Conservation (phyloP, 768 basidiomycete species). For the Podaxis mareebaensis region DNA sequence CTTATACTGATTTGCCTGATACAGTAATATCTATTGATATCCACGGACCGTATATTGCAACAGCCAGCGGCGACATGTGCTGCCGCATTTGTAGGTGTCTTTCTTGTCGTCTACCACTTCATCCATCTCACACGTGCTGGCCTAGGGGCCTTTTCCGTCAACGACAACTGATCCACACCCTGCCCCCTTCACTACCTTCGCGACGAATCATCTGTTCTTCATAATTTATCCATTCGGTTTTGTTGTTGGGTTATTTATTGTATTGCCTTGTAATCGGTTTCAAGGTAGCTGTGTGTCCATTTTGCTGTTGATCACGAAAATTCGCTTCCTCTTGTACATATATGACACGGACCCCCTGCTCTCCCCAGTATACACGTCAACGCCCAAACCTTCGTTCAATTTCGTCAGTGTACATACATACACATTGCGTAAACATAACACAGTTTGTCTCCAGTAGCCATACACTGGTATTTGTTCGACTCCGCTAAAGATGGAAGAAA, state of each 20-base stretch:
- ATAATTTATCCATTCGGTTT: background rate
- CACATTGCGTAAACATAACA: background rate
- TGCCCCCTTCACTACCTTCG: background rate
- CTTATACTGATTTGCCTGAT: background rate
- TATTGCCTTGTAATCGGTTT: background rate
- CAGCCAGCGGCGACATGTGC: constrained; percentile 56
- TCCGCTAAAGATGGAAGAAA: background rate
- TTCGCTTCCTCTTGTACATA: background rate
- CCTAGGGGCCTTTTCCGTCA: background rate
- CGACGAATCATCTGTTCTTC: background rate
- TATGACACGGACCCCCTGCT: background rate
- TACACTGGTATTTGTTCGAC: background rate
- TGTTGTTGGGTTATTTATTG: background rate
- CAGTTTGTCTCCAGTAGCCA: background rate
- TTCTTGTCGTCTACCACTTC: background rate
- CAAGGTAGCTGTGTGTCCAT: background rate
- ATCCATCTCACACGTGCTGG: background rate
- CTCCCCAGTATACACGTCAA: background rate
- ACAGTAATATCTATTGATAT: constrained; percentile 53
- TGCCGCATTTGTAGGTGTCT: constrained; percentile 52
- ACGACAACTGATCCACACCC: background rate
- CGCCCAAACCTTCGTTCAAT: background rate
- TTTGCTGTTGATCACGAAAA: background rate
- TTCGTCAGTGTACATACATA: background rate
- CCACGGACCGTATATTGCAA: constrained; percentile 49